Percentiles rank a stretch among this genome's conserved stretches.
phyloP scores from a whole-genome alignment of 441 rosid species.

The Gossypium schwendimanii region DNA sequence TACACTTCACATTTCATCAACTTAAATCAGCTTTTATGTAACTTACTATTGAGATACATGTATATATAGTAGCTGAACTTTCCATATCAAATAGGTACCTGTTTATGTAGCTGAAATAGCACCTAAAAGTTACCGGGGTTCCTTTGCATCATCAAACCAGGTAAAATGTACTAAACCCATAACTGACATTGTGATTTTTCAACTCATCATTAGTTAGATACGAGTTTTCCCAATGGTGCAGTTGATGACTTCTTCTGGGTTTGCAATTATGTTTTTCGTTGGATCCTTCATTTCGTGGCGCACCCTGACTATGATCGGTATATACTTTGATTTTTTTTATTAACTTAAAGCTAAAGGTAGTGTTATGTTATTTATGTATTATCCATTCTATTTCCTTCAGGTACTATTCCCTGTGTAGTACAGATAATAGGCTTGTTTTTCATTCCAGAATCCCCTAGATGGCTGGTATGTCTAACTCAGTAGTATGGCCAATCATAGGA shows the following conservation, averaged over 20 bases:
- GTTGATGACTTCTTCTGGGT: conserved; percentile 46
- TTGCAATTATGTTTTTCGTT: conserved; percentile 36
- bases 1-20: neutral
- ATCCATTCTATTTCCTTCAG: conserved; percentile 13
- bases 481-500: neutral
- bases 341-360: neutral
- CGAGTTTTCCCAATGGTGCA: conserved; percentile 20
- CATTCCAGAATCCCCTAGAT: conserved; percentile 41
- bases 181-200: neutral
- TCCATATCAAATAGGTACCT: conserved; percentile 37
- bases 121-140: conserved; percentile 60
- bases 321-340: neutral
- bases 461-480: conserved; percentile 28
- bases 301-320: conserved; percentile 35
- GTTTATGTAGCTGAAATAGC: conserved; percentile 68
- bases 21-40: neutral
- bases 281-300: conserved; percentile 62
- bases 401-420: conserved; percentile 18
- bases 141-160: conserved; percentile 47
- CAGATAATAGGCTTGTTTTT: conserved; percentile 29
- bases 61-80: neutral
- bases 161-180: conserved; percentile 18
- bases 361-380: neutral
- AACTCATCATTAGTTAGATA: neutral
- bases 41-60: neutral